Conservation (phyloP, 208 protist genomes). For the Herpetomonas samuelpessoai region DNA sequence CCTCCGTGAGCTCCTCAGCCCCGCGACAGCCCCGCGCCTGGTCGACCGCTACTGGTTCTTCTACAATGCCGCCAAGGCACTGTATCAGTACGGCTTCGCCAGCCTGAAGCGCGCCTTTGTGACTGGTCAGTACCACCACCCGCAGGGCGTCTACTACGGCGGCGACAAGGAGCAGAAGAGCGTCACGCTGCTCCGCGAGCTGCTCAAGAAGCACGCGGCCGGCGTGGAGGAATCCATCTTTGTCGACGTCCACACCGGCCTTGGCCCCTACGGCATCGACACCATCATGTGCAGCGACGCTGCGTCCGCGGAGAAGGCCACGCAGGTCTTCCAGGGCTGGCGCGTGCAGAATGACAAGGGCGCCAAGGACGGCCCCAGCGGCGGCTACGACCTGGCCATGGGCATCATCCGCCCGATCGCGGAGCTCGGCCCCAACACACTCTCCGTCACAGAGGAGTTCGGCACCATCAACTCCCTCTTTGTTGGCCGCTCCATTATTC, state of each 20-base stretch:
- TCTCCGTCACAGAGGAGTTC: conserved; percentile 73
- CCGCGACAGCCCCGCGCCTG: conserved; percentile 39
- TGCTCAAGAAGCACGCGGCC: conserved; percentile 37
- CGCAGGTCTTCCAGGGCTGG: conserved; percentile 30
- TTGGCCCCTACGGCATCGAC: conserved; percentile 59
- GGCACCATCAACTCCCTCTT: conserved; percentile 62
- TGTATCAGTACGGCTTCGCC: conserved; percentile 33
- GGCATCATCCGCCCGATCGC: conserved; percentile 40
- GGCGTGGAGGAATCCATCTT: conserved; percentile 44
- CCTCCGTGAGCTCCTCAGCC: conserved; percentile 27
- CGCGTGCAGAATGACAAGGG: conserved; percentile 30
- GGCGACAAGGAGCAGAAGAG: conserved; percentile 63
- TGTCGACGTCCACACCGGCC: conserved; percentile 73
- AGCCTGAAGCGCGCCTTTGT: conserved; percentile 50
- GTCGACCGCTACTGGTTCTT: conserved; percentile 76
- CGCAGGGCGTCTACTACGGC: conserved; percentile 66
- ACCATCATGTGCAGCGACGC: conserved; percentile 58
- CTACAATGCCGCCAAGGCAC: conserved; percentile 15
- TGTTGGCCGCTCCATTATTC: conserved; percentile 47
- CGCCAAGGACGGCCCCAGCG: conserved; percentile 28
- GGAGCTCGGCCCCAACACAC: conserved; percentile 40
- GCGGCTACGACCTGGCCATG: conserved; percentile 34
- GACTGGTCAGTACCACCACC: conserved; percentile 75
- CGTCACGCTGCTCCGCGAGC: conserved; percentile 42
- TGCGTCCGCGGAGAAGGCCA: conserved; percentile 18